A percentile compares a stretch with the other conserved stretches of the same genome.
phyloP scores from a whole-genome alignment of 73 alveolate species.

The Tetrahymena elliotti region DNA sequence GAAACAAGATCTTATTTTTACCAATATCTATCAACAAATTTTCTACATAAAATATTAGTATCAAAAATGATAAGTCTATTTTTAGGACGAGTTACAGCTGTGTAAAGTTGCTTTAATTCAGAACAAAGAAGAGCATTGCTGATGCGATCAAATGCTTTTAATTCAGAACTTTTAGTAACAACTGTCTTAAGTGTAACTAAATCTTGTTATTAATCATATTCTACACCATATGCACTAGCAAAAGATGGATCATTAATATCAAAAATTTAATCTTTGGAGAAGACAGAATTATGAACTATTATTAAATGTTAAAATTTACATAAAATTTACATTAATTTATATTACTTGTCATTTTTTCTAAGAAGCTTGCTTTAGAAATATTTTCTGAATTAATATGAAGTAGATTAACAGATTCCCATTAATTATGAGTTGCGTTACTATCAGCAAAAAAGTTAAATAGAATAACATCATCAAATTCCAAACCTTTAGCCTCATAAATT shows the following conservation, averaged over 20 bases:
- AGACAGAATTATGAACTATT: neutral
- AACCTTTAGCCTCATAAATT: constrained; percentile 68
- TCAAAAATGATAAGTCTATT: constrained; percentile 49
- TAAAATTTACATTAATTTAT: neutral
- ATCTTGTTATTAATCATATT: neutral
- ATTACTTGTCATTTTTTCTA: neutral
- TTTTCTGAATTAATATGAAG: neutral
- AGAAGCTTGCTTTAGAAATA: neutral
- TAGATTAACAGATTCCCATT: neutral
- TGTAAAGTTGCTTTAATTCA: constrained; percentile 53
- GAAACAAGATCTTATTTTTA: neutral
- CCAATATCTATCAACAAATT: constrained; percentile 21
- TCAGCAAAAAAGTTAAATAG: constrained; percentile 57
- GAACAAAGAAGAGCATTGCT: neutral
- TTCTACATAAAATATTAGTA: neutral
- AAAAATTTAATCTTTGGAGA: neutral
- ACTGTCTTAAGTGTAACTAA: neutral
- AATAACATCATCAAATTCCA: constrained; percentile 69
- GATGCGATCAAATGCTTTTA: neutral
- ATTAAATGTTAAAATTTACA: neutral
- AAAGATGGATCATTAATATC: neutral
- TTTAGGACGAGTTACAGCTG: constrained; percentile 57
- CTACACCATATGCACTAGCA: neutral
- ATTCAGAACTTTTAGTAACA: neutral
- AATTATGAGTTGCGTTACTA: neutral